These are phyloP conservation scores for Apiotrichum brassicae DNA, from an alignment of 1,284 basidiomycete species.

Conservation along the genomic window DNA sequence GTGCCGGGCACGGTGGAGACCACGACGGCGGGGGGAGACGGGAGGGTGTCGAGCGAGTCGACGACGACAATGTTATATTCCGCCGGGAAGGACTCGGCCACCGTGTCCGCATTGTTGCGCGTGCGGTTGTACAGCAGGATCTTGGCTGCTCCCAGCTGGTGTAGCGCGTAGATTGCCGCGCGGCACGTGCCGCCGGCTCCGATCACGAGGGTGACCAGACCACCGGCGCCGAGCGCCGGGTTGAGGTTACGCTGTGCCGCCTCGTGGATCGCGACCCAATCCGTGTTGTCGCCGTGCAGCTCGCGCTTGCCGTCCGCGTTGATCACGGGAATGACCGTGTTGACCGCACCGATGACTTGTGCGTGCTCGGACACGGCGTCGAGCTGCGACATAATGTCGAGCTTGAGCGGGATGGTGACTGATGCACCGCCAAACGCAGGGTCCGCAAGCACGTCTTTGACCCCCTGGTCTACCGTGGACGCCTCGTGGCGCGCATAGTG, in stretches of 20 bases:
- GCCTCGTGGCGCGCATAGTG: slow-evolving; percentile 74
- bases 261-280: slow-evolving; percentile 77
- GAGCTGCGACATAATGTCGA: slow-evolving; percentile 74
- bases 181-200: slow-evolving; percentile 89
- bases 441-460: slow-evolving; percentile 59
- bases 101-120: slow-evolving; percentile 59
- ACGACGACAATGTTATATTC: slow-evolving; percentile 56
- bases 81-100: slow-evolving; percentile 61
- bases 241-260: slow-evolving; percentile 47
- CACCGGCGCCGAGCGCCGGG: slow-evolving; percentile 23
- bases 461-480: slow-evolving; percentile 57
- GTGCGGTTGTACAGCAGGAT: slow-evolving; percentile 88
- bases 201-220: slow-evolving; percentile 65
- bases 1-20: slow-evolving; percentile 78
- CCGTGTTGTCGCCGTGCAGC: slow-evolving; percentile 84
- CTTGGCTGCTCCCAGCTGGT: slow-evolving; percentile 58
- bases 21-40: slow-evolving; percentile 61
- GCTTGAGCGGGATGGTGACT: slow-evolving; percentile 90
- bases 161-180: slow-evolving; percentile 82
- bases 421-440: slow-evolving; percentile 88
- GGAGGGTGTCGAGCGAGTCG: slow-evolving; percentile 56
- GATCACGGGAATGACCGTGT: slow-evolving; percentile 67
- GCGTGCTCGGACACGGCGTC: slow-evolving; percentile 72
- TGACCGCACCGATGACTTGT: slow-evolving; percentile 79
- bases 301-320: slow-evolving; percentile 50